Evolutionary conservation across 805 yeast genomes (phyloP).

Genomic region (Candida ipomoeae): DNA sequence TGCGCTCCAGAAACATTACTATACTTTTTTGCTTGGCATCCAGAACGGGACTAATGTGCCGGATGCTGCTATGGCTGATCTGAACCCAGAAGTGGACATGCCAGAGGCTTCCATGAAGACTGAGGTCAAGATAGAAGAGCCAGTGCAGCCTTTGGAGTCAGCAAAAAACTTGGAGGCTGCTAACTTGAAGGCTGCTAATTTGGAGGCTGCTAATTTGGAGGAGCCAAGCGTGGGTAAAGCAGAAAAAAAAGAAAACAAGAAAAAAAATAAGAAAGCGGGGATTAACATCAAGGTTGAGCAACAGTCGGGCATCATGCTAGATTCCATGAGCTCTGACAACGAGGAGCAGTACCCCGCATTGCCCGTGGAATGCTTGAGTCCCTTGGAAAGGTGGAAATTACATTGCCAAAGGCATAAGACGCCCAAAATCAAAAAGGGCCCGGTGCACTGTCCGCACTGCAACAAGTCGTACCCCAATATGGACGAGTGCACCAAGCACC

Average conservation of each 20-base stretch:
- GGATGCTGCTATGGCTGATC: neutral
- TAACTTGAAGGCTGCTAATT: neutral
- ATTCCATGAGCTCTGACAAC: neutral
- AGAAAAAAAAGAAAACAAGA: neutral
- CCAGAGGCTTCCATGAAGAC: neutral
- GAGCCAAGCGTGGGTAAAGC: neutral
- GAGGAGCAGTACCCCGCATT: neutral
- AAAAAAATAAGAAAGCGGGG: neutral
- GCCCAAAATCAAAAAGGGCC: neutral
- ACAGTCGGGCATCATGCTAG: neutral
- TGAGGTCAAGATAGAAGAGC: neutral
- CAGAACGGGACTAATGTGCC: neutral
- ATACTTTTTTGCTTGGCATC: neutral
- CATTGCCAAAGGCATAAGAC: neutral
- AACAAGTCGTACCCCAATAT: constrained; percentile 9
- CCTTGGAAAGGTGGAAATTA: constrained; percentile 1
- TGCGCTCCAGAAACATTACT: neutral
- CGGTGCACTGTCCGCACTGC: constrained; percentile 13
- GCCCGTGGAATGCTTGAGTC: neutral
- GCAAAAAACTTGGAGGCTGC: neutral
- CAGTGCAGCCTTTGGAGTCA: neutral
- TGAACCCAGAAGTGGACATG: neutral
- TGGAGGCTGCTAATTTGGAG: neutral
- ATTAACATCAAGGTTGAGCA: neutral
- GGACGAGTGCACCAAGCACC: constrained; percentile 9